Conservation (phyloP, 2,329 filamentous ascomycete genomes). For the Zarea fungicola region DNA sequence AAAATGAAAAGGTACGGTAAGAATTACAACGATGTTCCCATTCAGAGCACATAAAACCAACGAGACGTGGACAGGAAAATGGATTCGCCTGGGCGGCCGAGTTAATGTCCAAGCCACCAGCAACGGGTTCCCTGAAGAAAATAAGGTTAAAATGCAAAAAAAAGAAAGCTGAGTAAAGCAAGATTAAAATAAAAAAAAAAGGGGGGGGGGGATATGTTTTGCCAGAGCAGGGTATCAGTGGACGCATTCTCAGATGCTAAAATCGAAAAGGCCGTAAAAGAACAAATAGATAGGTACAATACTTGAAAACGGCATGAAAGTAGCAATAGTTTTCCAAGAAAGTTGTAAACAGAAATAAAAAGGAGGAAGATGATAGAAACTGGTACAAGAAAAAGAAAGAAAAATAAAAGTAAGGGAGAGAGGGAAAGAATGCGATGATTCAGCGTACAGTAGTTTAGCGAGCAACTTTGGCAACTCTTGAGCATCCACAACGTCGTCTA, state of each 20-base stretch:
- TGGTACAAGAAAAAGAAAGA: background rate
- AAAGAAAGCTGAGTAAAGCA: background rate
- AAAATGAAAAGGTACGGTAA: too few species aligned
- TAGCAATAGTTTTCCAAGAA: background rate
- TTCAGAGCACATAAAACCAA: too few species aligned
- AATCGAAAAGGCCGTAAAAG: background rate
- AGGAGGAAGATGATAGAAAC: too few species aligned
- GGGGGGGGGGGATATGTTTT: background rate
- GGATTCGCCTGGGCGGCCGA: too few species aligned
- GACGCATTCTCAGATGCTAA: slow-evolving; percentile 1
- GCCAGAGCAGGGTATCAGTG: slow-evolving; percentile 10
- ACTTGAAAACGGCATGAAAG: background rate
- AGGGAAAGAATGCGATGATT: background rate
- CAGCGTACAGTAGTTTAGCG: too few species aligned
- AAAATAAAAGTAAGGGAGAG: background rate
- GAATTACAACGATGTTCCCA: too few species aligned
- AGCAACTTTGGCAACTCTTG: too few species aligned
- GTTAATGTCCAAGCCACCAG: too few species aligned
- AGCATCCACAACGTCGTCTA: too few species aligned
- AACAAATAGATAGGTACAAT: background rate
- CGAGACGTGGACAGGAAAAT: too few species aligned
- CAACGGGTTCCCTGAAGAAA: too few species aligned
- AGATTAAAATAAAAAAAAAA: background rate
- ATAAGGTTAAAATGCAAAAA: background rate
- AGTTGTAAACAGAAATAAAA: background rate